Evolutionary conservation across 140 eudicot species (phyloP).

Genomic region (Anethum foeniculum): DNA sequence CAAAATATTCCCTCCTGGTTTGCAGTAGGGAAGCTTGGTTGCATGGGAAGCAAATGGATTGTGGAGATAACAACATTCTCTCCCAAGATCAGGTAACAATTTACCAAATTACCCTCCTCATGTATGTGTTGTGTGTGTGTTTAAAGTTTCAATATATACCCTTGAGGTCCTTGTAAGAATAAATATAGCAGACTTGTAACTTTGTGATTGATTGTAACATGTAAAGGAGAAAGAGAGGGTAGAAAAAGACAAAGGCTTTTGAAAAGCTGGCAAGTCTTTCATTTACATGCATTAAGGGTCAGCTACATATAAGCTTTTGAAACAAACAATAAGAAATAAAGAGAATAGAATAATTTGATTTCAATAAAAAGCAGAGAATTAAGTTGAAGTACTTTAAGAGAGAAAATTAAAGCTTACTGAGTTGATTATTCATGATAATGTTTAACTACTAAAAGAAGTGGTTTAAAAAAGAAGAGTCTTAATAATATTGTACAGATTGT

Average conservation of each 20-base stretch:
- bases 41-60: constrained; percentile 68
- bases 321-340: constrained; percentile 12
- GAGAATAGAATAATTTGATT: constrained; percentile 11
- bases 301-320: constrained; percentile 21
- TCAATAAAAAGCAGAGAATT: constrained; percentile 2
- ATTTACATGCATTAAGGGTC: constrained; percentile 23
- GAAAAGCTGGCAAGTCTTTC: constrained; percentile 39
- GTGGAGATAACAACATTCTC: constrained; percentile 41
- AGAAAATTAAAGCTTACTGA: not conserved
- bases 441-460: not conserved
- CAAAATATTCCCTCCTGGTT: constrained; percentile 45
- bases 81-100: constrained; percentile 52
- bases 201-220: constrained; percentile 26
- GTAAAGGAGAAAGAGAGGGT: constrained; percentile 31
- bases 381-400: constrained; percentile 11
- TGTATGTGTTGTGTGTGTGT: not conserved
- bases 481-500: not conserved
- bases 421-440: not conserved
- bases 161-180: constrained; percentile 26
- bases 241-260: constrained; percentile 41
- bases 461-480: not conserved
- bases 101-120: constrained; percentile 16
- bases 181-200: constrained; percentile 18
- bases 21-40: constrained; percentile 91
- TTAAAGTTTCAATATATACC: not conserved